A percentile compares a stretch with the other conserved stretches of the same genome.
Conservation (phyloP, 2,329 filamentous ascomycete genomes). For the Tympanopsis confertula region DNA sequence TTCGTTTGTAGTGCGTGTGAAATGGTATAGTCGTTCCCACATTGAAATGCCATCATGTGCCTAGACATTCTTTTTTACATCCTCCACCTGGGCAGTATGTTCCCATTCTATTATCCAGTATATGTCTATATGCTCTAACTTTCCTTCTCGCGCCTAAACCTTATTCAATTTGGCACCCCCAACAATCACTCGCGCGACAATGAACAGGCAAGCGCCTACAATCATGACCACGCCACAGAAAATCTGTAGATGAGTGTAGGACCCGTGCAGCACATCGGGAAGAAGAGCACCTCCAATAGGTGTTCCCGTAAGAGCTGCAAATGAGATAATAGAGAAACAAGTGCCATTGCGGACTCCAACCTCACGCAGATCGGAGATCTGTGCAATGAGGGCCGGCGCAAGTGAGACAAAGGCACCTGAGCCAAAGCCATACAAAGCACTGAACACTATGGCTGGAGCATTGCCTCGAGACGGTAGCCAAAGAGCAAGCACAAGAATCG, state of each 20-base stretch:
- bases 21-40: no score
- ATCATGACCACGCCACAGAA: not conserved
- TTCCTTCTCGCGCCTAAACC: no score
- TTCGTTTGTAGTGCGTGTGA: no score
- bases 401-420: constrained; percentile 28
- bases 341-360: constrained; percentile 43
- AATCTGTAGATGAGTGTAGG: not conserved
- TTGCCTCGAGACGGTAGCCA: constrained; percentile 28
- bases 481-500: constrained; percentile 30
- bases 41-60: no score
- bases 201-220: not conserved
- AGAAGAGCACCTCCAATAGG: constrained; percentile 40
- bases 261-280: not conserved
- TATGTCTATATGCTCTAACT: no score
- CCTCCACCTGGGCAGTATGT: no score
- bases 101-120: no score
- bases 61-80: no score
- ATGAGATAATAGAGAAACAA: constrained; percentile 38
- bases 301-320: constrained; percentile 43
- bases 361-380: constrained; percentile 41
- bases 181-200: not conserved
- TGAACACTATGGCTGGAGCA: constrained; percentile 20
- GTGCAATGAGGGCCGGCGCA: constrained; percentile 23
- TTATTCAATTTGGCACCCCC: not conserved
- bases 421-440: constrained; percentile 27